These are phyloP conservation scores for Sequoiadendron giganteum DNA, from an alignment of 75 land plant genomes.

Conservation along the genomic window DNA sequence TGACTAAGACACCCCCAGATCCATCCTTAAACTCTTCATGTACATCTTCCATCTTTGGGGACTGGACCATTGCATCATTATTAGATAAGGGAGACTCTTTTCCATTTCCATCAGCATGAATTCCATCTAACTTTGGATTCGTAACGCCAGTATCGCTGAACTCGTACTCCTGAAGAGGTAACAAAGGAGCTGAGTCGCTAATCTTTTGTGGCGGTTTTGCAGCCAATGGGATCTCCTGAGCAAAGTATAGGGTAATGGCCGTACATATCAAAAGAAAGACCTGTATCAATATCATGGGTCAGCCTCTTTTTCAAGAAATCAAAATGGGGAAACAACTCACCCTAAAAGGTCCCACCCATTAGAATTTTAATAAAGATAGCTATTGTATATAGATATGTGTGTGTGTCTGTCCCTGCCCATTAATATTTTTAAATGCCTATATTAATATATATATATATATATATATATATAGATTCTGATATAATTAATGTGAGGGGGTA, in stretches of 20 bases:
- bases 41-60: slow-evolving; percentile 14
- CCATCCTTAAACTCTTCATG: slow-evolving; percentile 48
- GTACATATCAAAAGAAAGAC: slow-evolving; percentile 80
- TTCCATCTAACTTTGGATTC: slow-evolving; percentile 5
- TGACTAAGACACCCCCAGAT: slow-evolving; percentile 78
- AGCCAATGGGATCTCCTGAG: slow-evolving; percentile 61
- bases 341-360: not conserved
- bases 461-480: too few relatives aligned
- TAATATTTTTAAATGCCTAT: too few relatives aligned
- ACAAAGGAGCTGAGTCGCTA: slow-evolving; percentile 73
- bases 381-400: not conserved
- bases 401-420: not conserved
- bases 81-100: not conserved
- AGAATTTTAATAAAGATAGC: not conserved
- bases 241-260: slow-evolving; percentile 69
- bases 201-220: slow-evolving; percentile 13
- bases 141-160: slow-evolving; percentile 11
- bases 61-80: not conserved
- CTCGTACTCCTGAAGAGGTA: slow-evolving; percentile 30
- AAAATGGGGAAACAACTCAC: not conserved
- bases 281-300: slow-evolving; percentile 32
- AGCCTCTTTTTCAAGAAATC: not conserved
- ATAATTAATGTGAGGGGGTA: not conserved
- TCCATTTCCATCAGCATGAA: slow-evolving; percentile 5
- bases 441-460: too few relatives aligned